Evolutionary conservation across 805 yeast species (phyloP).

Genomic region (Schwanniomyces occidentalis): DNA sequence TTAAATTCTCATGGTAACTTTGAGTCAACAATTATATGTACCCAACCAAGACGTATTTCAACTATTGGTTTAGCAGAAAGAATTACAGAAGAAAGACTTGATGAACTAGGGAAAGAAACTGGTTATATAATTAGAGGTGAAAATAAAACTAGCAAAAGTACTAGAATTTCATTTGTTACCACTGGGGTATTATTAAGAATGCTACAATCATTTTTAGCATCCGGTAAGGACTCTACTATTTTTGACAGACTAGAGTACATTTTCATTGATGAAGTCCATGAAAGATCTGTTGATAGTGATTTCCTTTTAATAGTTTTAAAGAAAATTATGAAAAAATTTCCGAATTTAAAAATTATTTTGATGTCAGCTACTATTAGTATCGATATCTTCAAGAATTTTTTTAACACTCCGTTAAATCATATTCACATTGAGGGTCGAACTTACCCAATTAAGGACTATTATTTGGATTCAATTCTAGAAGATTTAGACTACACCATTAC

Average conservation of each 20-base stretch:
- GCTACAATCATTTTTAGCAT: constrained; percentile 56
- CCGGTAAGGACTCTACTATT: constrained; percentile 27
- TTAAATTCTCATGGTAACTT: constrained; percentile 50
- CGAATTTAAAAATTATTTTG: constrained; percentile 65
- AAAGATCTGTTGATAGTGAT: constrained; percentile 89
- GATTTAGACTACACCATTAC: constrained; percentile 57
- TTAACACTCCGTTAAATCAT: constrained; percentile 53
- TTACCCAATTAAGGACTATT: constrained; percentile 81
- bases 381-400: constrained; percentile 64
- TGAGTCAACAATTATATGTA: constrained; percentile 68
- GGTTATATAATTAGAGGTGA: constrained; percentile 94
- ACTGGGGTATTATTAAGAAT: constrained; percentile 89
- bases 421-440: constrained; percentile 92
- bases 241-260: constrained; percentile 64
- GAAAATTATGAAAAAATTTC: constrained; percentile 49
- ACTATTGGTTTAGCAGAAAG: constrained; percentile 94
- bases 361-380: constrained; percentile 95
- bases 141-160: constrained; percentile 56
- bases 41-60: constrained; percentile 95
- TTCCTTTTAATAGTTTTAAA: constrained; percentile 77
- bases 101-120: constrained; percentile 66
- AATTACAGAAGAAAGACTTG: constrained; percentile 79
- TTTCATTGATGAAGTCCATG: constrained; percentile 95
- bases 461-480: constrained; percentile 64
- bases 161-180: constrained; percentile 85